Conservation (phyloP, 1,139 yeast species). For the Scheffersomyces segobiensis region DNA sequence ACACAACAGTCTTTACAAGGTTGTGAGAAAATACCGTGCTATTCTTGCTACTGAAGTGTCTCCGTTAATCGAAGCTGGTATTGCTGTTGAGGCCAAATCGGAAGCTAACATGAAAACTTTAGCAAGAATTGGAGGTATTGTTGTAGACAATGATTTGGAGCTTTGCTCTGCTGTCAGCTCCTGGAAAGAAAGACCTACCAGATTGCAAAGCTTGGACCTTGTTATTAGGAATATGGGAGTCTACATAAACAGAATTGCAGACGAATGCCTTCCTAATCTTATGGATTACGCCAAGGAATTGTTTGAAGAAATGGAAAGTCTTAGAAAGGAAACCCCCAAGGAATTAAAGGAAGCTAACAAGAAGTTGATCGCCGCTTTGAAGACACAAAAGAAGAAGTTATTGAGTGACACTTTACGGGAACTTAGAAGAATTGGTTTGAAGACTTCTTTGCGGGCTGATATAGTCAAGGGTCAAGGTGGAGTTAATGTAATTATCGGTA, state of each 20-base stretch:
- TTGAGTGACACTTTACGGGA: conserved; percentile 77
- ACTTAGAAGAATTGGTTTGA: conserved; percentile 73
- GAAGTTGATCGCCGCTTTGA: conserved; percentile 69
- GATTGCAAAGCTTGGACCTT: conserved; percentile 49
- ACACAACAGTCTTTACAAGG: conserved; percentile 78
- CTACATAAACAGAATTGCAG: conserved; percentile 40
- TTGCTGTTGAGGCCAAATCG: conserved; percentile 22
- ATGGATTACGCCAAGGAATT: conserved; percentile 57
- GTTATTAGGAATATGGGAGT: conserved; percentile 58
- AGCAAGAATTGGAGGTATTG: conserved; percentile 16
- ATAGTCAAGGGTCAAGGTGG: conserved; percentile 62
- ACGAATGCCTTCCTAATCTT: conserved; percentile 38
- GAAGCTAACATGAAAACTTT: conserved; percentile 7
- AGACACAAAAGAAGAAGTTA: conserved; percentile 75
- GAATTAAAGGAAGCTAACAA: conserved; percentile 72
- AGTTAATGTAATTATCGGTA: conserved; percentile 61
- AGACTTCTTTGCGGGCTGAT: conserved; percentile 63
- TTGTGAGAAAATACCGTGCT: conserved; percentile 79
- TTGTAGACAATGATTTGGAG: conserved; percentile 12
- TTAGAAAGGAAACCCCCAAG: conserved; percentile 77
- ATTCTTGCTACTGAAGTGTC: conserved; percentile 56
- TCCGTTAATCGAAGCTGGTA: conserved; percentile 63
- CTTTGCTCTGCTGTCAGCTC: conserved; percentile 28
- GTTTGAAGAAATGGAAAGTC: conserved; percentile 56
- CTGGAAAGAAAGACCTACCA: conserved; percentile 59